Conservation (phyloP, 805 yeast genomes). For the Lachancea meyersii region DNA sequence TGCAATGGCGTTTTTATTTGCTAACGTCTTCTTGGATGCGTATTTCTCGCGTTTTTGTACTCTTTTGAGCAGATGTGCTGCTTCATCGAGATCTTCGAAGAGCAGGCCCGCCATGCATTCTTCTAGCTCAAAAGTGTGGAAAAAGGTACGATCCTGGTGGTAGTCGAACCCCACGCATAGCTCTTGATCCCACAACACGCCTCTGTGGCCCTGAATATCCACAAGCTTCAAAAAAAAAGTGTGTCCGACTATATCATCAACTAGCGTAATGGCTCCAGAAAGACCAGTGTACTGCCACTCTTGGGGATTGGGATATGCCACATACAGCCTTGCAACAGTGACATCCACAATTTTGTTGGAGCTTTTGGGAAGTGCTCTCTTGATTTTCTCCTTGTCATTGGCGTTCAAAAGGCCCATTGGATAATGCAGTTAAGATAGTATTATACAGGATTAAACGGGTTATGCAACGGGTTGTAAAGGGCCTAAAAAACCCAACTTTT, state of each 20-base stretch:
- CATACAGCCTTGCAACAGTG: slow-evolving; percentile 80
- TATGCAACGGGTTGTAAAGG: no score
- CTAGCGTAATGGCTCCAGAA: slow-evolving; percentile 78
- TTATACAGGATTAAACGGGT: background rate
- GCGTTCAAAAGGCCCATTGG: slow-evolving; percentile 39
- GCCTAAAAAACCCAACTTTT: no score
- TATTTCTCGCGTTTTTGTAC: slow-evolving; percentile 70
- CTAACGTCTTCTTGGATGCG: slow-evolving; percentile 78
- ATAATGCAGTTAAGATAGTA: background rate
- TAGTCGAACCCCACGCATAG: slow-evolving; percentile 81
- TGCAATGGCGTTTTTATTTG: slow-evolving; percentile 84
- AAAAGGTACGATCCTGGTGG: slow-evolving; percentile 89
- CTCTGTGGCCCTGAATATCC: slow-evolving; percentile 73
- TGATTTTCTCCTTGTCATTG: slow-evolving; percentile 81
- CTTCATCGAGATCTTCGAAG: slow-evolving; percentile 85
- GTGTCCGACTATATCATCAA: slow-evolving; percentile 90
- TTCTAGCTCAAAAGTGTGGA: slow-evolving; percentile 91
- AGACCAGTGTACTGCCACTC: slow-evolving; percentile 87
- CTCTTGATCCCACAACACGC: slow-evolving; percentile 97
- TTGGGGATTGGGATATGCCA: slow-evolving; percentile 79
- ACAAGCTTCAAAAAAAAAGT: slow-evolving; percentile 86
- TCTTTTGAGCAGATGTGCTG: slow-evolving; percentile 75
- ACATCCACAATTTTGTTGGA: slow-evolving; percentile 85
- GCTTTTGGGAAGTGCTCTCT: slow-evolving; percentile 81
- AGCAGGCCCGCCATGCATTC: slow-evolving; percentile 81